phyloP scores from a whole-genome alignment of 2,329 filamentous ascomycete genomes.

The Neofusicoccum umdonicola region DNA sequence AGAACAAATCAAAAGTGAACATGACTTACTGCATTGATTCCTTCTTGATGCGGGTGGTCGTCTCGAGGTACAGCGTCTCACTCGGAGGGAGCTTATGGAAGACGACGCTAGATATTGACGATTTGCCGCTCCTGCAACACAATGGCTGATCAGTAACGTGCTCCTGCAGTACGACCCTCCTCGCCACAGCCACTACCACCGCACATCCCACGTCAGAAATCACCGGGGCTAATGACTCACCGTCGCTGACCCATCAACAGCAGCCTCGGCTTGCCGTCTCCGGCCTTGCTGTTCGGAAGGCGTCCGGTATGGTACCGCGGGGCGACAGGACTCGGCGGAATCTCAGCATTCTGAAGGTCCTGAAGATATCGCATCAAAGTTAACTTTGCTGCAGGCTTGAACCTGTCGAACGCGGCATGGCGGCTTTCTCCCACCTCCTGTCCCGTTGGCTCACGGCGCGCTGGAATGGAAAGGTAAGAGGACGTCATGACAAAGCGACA shows the following conservation, averaged over 20 bases:
- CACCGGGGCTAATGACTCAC: constrained; percentile 49
- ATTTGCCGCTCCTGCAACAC: constrained; percentile 80
- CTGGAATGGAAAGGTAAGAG: constrained; percentile 25
- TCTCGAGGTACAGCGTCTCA: constrained; percentile 93
- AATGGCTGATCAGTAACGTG: constrained; percentile 5
- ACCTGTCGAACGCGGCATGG: constrained; percentile 30
- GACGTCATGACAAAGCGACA: constrained; percentile 30
- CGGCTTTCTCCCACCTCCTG: constrained; percentile 22
- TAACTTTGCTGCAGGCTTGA: constrained; percentile 40
- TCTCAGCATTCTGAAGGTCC: constrained; percentile 42
- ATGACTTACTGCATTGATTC: constrained; percentile 83
- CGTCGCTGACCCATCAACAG: constrained; percentile 93
- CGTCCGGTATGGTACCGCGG: constrained; percentile 43
- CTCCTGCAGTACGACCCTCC: neutral
- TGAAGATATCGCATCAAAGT: constrained; percentile 44
- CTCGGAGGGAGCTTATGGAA: constrained; percentile 96
- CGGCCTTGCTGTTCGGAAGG: constrained; percentile 49
- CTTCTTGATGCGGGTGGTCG: constrained; percentile 90
- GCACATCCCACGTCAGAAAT: constrained; percentile 1
- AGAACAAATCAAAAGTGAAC: neutral
- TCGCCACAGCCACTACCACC: neutral
- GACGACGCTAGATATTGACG: constrained; percentile 97
- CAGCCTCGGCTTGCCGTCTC: constrained; percentile 73
- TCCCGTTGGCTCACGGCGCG: constrained; percentile 21
- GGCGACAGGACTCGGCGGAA: constrained; percentile 35